Evolutionary conservation across 2,329 filamentous ascomycete species (phyloP).

Genomic region (Claviceps maximensis): DNA sequence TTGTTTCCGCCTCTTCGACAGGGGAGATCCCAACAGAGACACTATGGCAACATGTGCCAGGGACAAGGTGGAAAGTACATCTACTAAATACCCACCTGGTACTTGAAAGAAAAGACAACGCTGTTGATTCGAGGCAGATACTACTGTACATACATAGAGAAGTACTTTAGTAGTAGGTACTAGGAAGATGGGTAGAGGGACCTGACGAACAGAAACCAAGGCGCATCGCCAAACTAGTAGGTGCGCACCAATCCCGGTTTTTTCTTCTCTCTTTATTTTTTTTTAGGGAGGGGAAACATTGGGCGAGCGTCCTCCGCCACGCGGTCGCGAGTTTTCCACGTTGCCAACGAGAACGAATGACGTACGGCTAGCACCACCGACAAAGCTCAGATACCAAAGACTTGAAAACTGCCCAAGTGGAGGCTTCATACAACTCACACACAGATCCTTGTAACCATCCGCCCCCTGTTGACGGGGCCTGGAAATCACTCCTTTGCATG

Average conservation of each 20-base stretch:
- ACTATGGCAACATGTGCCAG: not conserved
- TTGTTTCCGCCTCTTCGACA: not conserved
- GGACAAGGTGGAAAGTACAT: not conserved
- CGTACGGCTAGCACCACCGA: too few species aligned
- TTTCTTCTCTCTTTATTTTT: not conserved
- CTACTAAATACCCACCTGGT: not conserved
- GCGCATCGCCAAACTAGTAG: not conserved
- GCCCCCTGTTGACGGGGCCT: not conserved
- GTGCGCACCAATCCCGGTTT: not conserved
- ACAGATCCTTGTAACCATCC: constrained; percentile 1
- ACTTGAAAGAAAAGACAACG: not conserved
- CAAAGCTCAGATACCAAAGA: not conserved
- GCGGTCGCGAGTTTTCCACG: not conserved
- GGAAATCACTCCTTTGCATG: not conserved
- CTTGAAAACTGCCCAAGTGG: constrained; percentile 6
- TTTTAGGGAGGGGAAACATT: not conserved
- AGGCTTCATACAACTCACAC: not conserved
- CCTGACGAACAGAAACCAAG: not conserved
- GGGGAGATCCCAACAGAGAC: not conserved
- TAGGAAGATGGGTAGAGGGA: too few species aligned
- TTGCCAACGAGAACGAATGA: too few species aligned
- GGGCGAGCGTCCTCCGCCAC: not conserved
- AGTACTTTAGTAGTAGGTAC: not conserved
- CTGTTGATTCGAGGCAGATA: not conserved
- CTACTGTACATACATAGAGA: not conserved